These are phyloP conservation scores for Diaporthe sp. DNA, from an alignment of 2,329 filamentous ascomycete species.

Conservation along the genomic window DNA sequence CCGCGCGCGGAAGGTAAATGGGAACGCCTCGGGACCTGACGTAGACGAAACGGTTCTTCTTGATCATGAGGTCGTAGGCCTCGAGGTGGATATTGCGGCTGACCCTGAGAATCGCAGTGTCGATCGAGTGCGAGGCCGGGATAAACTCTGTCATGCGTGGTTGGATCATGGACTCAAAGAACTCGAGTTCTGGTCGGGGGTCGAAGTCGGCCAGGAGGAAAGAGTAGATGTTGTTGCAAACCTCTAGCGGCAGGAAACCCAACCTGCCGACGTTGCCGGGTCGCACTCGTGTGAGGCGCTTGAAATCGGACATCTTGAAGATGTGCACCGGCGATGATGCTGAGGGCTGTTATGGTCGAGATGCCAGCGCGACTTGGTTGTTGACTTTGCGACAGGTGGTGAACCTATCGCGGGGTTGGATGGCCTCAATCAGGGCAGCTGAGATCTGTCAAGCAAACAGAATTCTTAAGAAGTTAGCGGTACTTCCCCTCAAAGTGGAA, in stretches of 20 bases:
- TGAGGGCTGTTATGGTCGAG: too few species aligned
- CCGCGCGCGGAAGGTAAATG: too few species aligned
- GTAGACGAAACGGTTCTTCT: not conserved
- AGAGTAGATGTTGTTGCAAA: too few species aligned
- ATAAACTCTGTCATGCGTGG: too few species aligned
- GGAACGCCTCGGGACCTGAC: too few species aligned
- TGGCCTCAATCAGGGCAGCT: not conserved
- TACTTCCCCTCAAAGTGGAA: not conserved
- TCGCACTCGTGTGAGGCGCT: too few species aligned
- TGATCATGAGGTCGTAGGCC: slow-evolving; percentile 1
- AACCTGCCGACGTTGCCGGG: too few species aligned
- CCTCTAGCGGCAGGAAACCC: too few species aligned
- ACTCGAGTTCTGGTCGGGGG: too few species aligned
- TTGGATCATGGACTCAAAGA: too few species aligned
- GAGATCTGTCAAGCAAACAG: not conserved
- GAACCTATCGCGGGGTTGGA: not conserved
- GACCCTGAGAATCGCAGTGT: not conserved
- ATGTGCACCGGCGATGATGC: too few species aligned
- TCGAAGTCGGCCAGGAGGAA: not conserved
- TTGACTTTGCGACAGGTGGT: not conserved
- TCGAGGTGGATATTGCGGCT: not conserved
- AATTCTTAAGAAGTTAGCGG: not conserved
- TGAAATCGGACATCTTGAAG: too few species aligned
- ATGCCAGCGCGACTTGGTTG: not conserved
- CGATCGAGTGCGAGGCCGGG: not conserved